Conservation (phyloP, 352 stramenopile genomes). For the Globisporangium alternatum region DNA sequence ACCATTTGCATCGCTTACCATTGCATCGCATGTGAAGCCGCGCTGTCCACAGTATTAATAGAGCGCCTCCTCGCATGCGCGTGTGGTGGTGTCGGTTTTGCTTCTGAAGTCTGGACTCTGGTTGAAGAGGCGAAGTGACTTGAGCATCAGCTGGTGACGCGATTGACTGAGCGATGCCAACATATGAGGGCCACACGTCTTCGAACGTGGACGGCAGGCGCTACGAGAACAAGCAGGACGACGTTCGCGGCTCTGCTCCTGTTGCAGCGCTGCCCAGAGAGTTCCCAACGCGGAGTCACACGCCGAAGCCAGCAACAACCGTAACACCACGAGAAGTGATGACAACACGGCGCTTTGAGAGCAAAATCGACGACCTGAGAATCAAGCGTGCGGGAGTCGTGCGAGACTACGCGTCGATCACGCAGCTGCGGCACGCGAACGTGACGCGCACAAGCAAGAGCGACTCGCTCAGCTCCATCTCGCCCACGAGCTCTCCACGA, state of each 20-base stretch:
- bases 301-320: neutral
- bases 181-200: neutral
- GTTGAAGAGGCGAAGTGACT: neutral
- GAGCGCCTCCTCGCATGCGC: neutral
- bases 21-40: neutral
- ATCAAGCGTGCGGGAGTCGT: slow-evolving; percentile 4
- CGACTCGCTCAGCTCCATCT: slow-evolving; percentile 26
- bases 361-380: slow-evolving; percentile 18
- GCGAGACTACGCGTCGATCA: slow-evolving; percentile 8
- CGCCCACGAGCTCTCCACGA: slow-evolving; percentile 18
- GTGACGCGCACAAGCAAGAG: neutral
- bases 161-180: neutral
- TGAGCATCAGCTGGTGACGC: neutral
- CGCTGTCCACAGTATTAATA: neutral
- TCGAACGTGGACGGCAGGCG: neutral
- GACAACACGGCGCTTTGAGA: slow-evolving; percentile 6
- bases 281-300: neutral
- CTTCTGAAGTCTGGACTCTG: neutral
- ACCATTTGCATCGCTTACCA: neutral
- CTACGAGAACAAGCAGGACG: slow-evolving; percentile 2
- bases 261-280: neutral
- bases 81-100: neutral
- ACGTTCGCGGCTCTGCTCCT: neutral
- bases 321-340: neutral
- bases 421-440: slow-evolving; percentile 2